Evolutionary conservation across 805 yeast genomes (phyloP).

Genomic region (Ascoidea asiatica): DNA sequence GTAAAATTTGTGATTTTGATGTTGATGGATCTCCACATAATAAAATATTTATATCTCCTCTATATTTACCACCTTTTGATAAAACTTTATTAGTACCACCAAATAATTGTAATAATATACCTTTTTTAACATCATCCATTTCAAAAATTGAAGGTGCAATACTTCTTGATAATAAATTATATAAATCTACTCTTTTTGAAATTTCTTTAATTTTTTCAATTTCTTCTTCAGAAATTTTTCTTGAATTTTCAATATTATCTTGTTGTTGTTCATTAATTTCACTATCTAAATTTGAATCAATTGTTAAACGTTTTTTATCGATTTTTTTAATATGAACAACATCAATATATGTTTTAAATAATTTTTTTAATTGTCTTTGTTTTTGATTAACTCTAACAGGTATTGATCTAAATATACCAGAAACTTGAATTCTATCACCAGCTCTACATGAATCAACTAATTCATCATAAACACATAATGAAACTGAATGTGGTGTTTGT

Average conservation of each 20-base stretch:
- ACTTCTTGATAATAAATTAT: slow-evolving; percentile 77
- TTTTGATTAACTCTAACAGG: slow-evolving; percentile 83
- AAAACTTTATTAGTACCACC: slow-evolving; percentile 92
- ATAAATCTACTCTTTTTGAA: slow-evolving; percentile 62
- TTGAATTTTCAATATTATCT: slow-evolving; percentile 63
- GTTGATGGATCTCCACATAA: slow-evolving; percentile 98
- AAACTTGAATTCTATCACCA: slow-evolving; percentile 91
- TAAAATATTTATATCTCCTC: slow-evolving; percentile 89
- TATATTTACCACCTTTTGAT: slow-evolving; percentile 80
- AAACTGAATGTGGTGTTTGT: slow-evolving; percentile 94
- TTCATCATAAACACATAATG: slow-evolving; percentile 90
- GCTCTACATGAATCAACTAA: slow-evolving; percentile 90
- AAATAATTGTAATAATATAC: slow-evolving; percentile 80
- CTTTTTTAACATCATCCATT: slow-evolving; percentile 94
- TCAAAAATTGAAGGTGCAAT: slow-evolving; percentile 96
- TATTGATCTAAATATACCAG: slow-evolving; percentile 86
- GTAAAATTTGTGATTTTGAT: slow-evolving; percentile 85
- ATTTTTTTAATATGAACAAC: slow-evolving; percentile 86
- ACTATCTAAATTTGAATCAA: slow-evolving; percentile 25
- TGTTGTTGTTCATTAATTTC: slow-evolving; percentile 41
- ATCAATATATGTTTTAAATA: slow-evolving; percentile 88
- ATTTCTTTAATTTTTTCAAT: slow-evolving; percentile 46
- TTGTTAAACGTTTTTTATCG: slow-evolving; percentile 69
- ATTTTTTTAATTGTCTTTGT: slow-evolving; percentile 68
- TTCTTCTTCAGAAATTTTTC: slow-evolving; percentile 59